Conservation (phyloP, 1,139 yeast species). For the Zygoascus sp. region DNA sequence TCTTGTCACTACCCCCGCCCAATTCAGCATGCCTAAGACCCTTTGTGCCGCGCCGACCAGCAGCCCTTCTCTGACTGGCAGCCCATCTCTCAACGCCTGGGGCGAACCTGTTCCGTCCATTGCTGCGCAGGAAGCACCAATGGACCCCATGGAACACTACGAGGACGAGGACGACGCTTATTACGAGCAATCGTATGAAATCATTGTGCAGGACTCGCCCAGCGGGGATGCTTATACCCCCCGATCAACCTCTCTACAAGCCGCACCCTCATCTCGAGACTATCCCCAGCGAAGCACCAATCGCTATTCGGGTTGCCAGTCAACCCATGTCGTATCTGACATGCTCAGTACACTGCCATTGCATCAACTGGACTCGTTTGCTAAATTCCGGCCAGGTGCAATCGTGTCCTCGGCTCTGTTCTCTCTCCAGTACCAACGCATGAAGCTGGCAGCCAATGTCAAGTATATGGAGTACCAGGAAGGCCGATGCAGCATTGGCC, state of each 20-base stretch:
- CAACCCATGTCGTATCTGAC: conserved; percentile 7
- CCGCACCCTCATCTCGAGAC: no score
- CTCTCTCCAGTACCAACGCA: conserved; percentile 10
- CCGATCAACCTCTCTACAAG: background rate
- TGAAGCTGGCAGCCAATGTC: conserved; percentile 9
- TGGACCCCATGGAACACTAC: conserved; percentile 1
- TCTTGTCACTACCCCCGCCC: no score
- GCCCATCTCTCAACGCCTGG: conserved; percentile 5
- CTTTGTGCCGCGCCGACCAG: background rate
- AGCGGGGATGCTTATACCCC: no score
- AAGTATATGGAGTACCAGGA: conserved; percentile 7
- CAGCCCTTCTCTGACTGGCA: background rate
- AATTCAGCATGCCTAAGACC: background rate
- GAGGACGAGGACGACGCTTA: background rate
- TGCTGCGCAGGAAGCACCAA: conserved; percentile 3
- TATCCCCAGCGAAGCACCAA: no score
- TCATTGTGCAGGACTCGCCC: background rate
- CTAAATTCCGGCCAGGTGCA: conserved; percentile 5
- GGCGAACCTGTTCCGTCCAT: conserved; percentile 5
- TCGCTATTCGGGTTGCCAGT: no score
- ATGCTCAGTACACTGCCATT: conserved; percentile 6
- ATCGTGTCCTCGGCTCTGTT: conserved; percentile 8
- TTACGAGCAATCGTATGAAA: background rate
- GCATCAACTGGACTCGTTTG: conserved; percentile 9
- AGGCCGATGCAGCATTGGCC: conserved; percentile 1